Conservation (phyloP, 2,329 filamentous ascomycete genomes). For the Penicillium expansum region DNA sequence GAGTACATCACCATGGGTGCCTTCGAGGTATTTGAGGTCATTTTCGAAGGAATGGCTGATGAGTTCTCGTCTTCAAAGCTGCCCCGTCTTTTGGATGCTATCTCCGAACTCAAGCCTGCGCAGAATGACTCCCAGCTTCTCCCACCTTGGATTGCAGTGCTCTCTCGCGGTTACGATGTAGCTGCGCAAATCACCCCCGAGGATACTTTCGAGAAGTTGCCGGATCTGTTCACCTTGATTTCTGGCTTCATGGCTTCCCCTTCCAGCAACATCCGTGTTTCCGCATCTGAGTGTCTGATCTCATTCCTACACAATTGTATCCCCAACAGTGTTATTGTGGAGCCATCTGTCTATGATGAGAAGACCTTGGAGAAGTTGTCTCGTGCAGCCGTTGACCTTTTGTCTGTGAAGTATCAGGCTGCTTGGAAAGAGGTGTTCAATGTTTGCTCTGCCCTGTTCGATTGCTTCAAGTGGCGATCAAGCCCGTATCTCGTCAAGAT, state of each 20-base stretch:
- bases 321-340: conserved; percentile 75
- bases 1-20: conserved; percentile 95
- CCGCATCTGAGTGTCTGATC: conserved; percentile 89
- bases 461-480: conserved; percentile 79
- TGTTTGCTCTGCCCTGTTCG: conserved; percentile 82
- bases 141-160: conserved; percentile 92
- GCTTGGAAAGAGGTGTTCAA: conserved; percentile 95
- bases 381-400: conserved; percentile 66
- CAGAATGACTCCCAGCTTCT: conserved; percentile 92
- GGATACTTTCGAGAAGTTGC: conserved; percentile 87
- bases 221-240: conserved; percentile 77
- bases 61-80: conserved; percentile 87
- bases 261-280: conserved; percentile 89
- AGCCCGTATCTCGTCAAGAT: conserved; percentile 74
- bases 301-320: conserved; percentile 91
- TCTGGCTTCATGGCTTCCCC: conserved; percentile 78
- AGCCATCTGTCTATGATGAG: conserved; percentile 90
- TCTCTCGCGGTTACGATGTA: conserved; percentile 92
- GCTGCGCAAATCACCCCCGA: conserved; percentile 83
- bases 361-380: conserved; percentile 79
- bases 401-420: conserved; percentile 87
- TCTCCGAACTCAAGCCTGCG: conserved; percentile 84
- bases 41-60: conserved; percentile 86
- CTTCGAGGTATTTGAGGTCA: conserved; percentile 96
- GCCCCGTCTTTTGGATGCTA: conserved; percentile 83